Evolutionary conservation across 2,329 filamentous ascomycete species (phyloP), one percentile per base, ranked within the genome.

Genomic region (Alternaria arbusti): DNA sequence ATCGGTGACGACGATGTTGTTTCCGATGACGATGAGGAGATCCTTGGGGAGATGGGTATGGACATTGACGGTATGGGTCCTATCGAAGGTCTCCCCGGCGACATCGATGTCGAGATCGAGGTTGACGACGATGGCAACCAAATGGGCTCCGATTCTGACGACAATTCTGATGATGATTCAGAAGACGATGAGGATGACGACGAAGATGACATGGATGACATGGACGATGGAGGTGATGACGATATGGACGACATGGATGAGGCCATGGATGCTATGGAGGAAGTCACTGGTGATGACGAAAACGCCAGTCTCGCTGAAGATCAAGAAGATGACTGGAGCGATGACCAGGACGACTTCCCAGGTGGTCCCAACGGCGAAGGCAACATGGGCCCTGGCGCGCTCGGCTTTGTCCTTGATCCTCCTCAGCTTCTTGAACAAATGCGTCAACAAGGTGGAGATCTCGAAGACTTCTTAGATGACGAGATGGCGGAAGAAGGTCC

Each of bases 11-110:
- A 77, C 74, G 92, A 92, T 62, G 91, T 95, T 60, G 89, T 97
- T 61, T 97, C 94, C 73, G 95, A 97, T 68, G 94, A 96, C 44
- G 88, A 95, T 69, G 94, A 94, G 30, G 93, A 93, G 23, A 86
- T 92, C 74, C 96, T 74, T 93, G 96, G 64, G 86, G 36, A 40
- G 36, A 40, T 40, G 36, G 36, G 36, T 40, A 91, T 66, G 93
- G 92, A 92, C 26, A 86, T 94, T 55, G 90, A 89, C 65, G 92
- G 90, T 43, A 94, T 96, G 86, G 95, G 94, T 6, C 85, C 85
- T 11, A 87, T 90, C 54, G 88, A 90, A 83, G 88, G 88, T 60
- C 80, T 89, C 44, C 84, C 87, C 43, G 88, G 88, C 13, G 88
- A 90, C 70, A 80, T 89, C 80, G 89, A 92, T 40, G 92, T 97